Percentiles rank a stretch among this genome's conserved stretches.
Conservation (phyloP, 2,329 filamentous ascomycete species). For the Alternaria angustiovoidea region DNA sequence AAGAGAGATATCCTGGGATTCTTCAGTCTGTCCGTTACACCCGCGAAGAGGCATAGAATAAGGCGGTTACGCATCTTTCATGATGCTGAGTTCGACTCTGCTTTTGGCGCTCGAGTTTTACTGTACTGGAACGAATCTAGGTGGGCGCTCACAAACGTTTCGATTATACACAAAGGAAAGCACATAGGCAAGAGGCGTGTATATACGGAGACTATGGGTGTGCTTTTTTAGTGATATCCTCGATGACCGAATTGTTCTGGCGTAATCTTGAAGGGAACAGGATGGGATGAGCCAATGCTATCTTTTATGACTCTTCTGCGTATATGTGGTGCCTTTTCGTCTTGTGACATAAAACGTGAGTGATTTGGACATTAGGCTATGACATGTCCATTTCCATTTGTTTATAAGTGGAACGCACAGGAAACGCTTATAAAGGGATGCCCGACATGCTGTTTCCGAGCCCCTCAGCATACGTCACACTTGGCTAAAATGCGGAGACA, state of each 20-base stretch:
- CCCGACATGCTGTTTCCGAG: conserved; percentile 2
- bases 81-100: conserved; percentile 6
- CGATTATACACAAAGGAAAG: neutral
- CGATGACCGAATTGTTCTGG: conserved; percentile 10
- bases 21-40: neutral
- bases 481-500: neutral
- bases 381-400: neutral
- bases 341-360: neutral
- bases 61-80: conserved; percentile 3
- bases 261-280: neutral
- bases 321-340: neutral
- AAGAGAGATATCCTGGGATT: neutral
- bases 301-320: conserved; percentile 1
- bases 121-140: conserved; percentile 2
- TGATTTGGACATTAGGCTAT: neutral
- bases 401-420: neutral
- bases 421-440: neutral
- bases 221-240: conserved; percentile 21
- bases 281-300: conserved; percentile 15
- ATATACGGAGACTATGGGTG: conserved; percentile 14
- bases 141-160: neutral
- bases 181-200: conserved; percentile 14
- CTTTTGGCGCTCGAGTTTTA: neutral
- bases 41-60: conserved; percentile 14
- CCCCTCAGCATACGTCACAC: conserved; percentile 20